These are phyloP conservation scores for Coemansia sp. DNA, from an alignment of 192 early-diverging fungal species.

Conservation along the genomic window DNA sequence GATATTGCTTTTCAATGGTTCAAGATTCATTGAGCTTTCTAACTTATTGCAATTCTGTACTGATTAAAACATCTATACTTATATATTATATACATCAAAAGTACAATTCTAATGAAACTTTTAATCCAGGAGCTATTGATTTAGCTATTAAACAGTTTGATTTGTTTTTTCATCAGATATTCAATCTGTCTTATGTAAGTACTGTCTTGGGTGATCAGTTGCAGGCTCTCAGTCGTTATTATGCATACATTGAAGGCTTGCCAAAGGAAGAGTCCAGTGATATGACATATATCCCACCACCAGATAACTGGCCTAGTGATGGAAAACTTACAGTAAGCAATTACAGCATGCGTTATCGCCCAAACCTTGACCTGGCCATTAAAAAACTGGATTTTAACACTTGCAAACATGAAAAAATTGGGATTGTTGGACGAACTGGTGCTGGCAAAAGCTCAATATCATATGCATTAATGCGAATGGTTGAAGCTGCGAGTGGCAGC, in stretches of 20 bases:
- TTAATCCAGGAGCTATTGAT: too few species aligned
- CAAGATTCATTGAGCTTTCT: too few species aligned
- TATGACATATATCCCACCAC: neutral
- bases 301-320: neutral
- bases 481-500: constrained; percentile 59
- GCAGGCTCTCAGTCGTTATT: too few species aligned
- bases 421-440: constrained; percentile 52
- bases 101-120: too few species aligned
- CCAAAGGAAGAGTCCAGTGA: neutral
- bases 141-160: too few species aligned
- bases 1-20: too few species aligned
- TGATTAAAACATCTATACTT: too few species aligned
- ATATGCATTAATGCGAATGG: constrained; percentile 6
- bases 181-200: too few species aligned
- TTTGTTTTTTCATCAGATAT: too few species aligned
- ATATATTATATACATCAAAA: too few species aligned
- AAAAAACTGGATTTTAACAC: neutral
- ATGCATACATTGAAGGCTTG: neutral
- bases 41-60: too few species aligned
- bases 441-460: constrained; percentile 66
- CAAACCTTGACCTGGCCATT: neutral
- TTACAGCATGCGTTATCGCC: neutral
- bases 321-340: neutral
- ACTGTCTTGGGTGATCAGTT: too few species aligned
- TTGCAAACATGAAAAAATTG: neutral